These are phyloP conservation scores for Puccinia triticina DNA, from an alignment of 1,284 basidiomycete genomes.

Conservation along the genomic window DNA sequence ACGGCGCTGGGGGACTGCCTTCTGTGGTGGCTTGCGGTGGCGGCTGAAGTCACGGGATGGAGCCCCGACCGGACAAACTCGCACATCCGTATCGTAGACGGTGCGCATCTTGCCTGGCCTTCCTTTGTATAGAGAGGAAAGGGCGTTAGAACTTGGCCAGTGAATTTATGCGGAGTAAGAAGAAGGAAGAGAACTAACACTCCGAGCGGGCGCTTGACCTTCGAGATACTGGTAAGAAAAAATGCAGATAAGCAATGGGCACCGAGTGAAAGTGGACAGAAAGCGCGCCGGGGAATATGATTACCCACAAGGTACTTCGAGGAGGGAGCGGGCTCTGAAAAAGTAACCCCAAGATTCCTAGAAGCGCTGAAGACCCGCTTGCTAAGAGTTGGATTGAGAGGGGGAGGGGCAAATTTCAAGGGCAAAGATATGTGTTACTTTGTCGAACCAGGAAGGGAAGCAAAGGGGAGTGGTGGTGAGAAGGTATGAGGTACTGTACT, in stretches of 20 bases:
- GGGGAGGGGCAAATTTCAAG: neutral
- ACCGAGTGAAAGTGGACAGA: no score
- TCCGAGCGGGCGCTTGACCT: no score
- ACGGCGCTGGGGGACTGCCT: neutral
- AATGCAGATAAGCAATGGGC: neutral
- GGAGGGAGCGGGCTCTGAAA: neutral
- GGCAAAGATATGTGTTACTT: neutral
- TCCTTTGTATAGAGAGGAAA: neutral
- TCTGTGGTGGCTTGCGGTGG: neutral
- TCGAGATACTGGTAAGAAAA: neutral
- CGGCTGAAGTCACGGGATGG: neutral
- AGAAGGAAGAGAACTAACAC: no score
- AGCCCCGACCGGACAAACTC: slow-evolving; percentile 3
- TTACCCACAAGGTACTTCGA: neutral
- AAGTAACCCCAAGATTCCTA: no score
- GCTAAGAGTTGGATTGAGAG: neutral
- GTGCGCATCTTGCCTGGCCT: neutral
- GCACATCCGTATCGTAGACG: neutral
- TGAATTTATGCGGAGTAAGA: neutral
- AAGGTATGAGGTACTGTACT: neutral
- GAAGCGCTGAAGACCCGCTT: neutral
- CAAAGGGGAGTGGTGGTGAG: neutral
- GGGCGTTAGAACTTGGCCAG: neutral
- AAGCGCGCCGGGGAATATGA: no score
- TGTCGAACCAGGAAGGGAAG: neutral